Evolutionary conservation across 306 rosid genomes (phyloP), one percentile per base, ranked within the genome.

Genomic region (Cyclanthera cordifolia): DNA sequence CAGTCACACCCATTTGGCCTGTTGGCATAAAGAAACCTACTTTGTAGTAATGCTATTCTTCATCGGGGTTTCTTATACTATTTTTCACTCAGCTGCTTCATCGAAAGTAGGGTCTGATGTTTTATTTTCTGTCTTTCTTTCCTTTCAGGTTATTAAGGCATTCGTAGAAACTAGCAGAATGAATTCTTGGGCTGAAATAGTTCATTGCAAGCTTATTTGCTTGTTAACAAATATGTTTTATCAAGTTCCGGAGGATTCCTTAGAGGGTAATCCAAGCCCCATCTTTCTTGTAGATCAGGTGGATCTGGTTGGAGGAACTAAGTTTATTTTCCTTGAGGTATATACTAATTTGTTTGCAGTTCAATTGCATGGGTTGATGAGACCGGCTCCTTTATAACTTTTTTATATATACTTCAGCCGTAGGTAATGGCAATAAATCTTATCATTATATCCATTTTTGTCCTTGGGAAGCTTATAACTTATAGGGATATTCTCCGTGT

Each of bases 141-240:
- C 15, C 65, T 57, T 72, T 30, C 81, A 94, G 99, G 99, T 94
- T 78, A 65, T 88, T 71, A 88, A 82, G 82, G 85, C 69, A 81
- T 87, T 94, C 57, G 65, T 94, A 70, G 79, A 78, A 81, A 79
- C 66, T 77, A 90, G 99, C 82, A 79, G 95, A 85, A 77, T 54
- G 78, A 85, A 94, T 79, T 83, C 95, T 73, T 94, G 99, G 99
- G 99, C 95, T 74, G 99, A 90, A 69, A 74, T 94, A 79, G 99
- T 94, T 76, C 97, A 86, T 71, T 77, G 90, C 85, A 94, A 87
- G 83, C 97, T 94, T 72, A 82, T 90, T 81, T 88, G 90, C 76
- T 72, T 94, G 90, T 73, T 94, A 76, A 87, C 96, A 66, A 90
- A 94, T 82, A 88, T 90, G 97, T 94, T 94, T 82, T 94, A 94